Conservation (phyloP, 306 rosid genomes). For the Vigna angularis region DNA sequence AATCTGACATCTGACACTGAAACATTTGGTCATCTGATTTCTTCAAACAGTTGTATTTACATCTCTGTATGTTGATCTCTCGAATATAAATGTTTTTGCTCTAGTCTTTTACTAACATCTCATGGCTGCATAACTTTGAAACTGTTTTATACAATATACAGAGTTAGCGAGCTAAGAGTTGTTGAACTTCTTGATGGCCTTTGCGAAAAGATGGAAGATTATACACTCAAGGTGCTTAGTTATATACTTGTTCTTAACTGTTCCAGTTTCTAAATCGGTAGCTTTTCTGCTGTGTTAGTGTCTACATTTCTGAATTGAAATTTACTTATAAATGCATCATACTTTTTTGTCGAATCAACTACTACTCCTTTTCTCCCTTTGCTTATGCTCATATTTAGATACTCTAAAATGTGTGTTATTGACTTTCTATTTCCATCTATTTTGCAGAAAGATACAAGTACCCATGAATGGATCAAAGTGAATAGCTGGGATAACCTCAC, state of each 20-base stretch:
- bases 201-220: constrained; percentile 96
- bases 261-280: constrained; percentile 11
- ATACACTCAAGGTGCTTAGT: constrained; percentile 71
- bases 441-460: constrained; percentile 62
- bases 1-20: constrained; percentile 45
- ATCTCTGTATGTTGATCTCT: constrained; percentile 51
- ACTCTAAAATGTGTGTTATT: constrained; percentile 19
- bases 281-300: constrained; percentile 7
- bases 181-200: constrained; percentile 97
- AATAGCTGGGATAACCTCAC: constrained; percentile 75
- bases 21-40: constrained; percentile 52
- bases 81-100: constrained; percentile 22
- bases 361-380: constrained; percentile 13
- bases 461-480: constrained; percentile 78
- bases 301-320: not conserved
- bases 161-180: constrained; percentile 87
- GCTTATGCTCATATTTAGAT: constrained; percentile 7
- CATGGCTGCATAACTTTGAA: constrained; percentile 33
- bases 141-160: constrained; percentile 44
- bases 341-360: constrained; percentile 17
- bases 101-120: constrained; percentile 29
- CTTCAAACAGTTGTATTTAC: constrained; percentile 44
- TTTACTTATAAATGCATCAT: constrained; percentile 8
- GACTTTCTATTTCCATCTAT: constrained; percentile 30
- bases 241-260: constrained; percentile 10